Percentiles rank a stretch among this genome's conserved stretches.
These are phyloP conservation scores for Corylus americana DNA, from an alignment of 306 rosid genomes.

Conservation along the genomic window DNA sequence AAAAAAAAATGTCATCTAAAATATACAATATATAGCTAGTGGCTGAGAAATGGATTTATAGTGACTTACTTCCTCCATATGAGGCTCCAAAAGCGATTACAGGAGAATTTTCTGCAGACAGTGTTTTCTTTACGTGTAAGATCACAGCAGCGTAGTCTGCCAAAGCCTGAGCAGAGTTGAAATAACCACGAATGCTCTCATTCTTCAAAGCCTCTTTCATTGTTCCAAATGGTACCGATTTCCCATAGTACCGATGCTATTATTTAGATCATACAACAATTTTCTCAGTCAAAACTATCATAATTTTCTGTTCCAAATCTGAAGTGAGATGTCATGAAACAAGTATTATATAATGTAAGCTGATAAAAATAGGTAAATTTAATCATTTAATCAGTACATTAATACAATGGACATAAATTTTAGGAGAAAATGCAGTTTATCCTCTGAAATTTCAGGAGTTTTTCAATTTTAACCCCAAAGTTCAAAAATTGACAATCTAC, in stretches of 20 bases:
- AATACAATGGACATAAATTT: no score
- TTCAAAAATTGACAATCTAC: no score
- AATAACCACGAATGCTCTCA: conserved; percentile 38
- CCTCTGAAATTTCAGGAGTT: no score
- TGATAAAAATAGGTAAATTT: no score
- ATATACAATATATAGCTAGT: background rate
- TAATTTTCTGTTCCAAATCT: no score
- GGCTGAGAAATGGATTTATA: background rate
- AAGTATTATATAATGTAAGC: no score
- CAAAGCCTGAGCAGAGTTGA: conserved; percentile 57
- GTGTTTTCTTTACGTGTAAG: conserved; percentile 38
- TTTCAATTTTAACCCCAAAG: no score
- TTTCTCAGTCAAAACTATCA: background rate
- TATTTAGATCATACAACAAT: background rate
- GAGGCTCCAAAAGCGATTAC: conserved; percentile 59
- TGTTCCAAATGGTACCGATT: conserved; percentile 55
- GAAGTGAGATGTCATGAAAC: no score
- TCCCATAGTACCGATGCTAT: conserved; percentile 48
- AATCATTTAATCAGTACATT: no score
- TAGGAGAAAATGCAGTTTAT: no score
- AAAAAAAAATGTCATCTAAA: no score
- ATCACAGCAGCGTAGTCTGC: conserved; percentile 65
- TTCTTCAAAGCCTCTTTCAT: conserved; percentile 36
- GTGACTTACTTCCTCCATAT: conserved; percentile 61
- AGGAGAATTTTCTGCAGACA: conserved; percentile 42